Conservation (phyloP, 2,329 filamentous ascomycete species). For the Paecilomyces niveus region DNA sequence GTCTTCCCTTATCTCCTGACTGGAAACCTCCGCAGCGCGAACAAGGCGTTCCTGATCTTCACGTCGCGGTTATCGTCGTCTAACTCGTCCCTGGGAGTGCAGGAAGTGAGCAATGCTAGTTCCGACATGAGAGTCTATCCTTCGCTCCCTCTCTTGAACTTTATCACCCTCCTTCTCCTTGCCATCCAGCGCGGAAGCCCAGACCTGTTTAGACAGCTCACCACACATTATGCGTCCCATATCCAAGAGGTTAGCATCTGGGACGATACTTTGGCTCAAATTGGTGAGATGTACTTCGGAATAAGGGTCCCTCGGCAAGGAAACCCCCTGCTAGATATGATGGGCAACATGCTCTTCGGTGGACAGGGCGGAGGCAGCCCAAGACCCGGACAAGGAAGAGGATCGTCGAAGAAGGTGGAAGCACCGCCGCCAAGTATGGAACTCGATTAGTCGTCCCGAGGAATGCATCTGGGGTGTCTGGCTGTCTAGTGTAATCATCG, state of each 20-base stretch:
- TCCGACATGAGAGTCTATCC: slow-evolving; percentile 79
- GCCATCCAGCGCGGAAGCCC: slow-evolving; percentile 71
- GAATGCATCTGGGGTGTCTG: neutral
- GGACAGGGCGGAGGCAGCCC: slow-evolving; percentile 44
- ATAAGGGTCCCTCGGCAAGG: slow-evolving; percentile 82
- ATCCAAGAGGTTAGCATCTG: slow-evolving; percentile 71
- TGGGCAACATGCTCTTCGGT: slow-evolving; percentile 88
- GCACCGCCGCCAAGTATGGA: slow-evolving; percentile 38
- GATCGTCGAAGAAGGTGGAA: slow-evolving; percentile 40
- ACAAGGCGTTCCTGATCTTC: slow-evolving; percentile 72
- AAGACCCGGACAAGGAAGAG: slow-evolving; percentile 36
- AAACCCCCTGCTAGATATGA: slow-evolving; percentile 96
- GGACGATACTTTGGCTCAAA: slow-evolving; percentile 74
- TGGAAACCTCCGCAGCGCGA: slow-evolving; percentile 85
- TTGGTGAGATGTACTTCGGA: slow-evolving; percentile 95
- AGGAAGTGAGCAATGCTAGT: slow-evolving; percentile 69
- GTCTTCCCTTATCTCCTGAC: slow-evolving; percentile 85
- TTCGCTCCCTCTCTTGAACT: slow-evolving; percentile 89
- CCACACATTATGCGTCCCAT: slow-evolving; percentile 70
- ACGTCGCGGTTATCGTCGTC: slow-evolving; percentile 53
- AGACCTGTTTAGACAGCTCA: slow-evolving; percentile 75
- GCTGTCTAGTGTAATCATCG: neutral
- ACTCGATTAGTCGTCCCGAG: slow-evolving; percentile 29
- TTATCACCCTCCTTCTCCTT: slow-evolving; percentile 75
- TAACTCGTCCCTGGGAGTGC: slow-evolving; percentile 61